A percentile compares a stretch with the other conserved stretches of the same genome.
Evolutionary conservation across 2,329 filamentous ascomycete genomes (phyloP).

Genomic region (Leptoxyphium fumago): DNA sequence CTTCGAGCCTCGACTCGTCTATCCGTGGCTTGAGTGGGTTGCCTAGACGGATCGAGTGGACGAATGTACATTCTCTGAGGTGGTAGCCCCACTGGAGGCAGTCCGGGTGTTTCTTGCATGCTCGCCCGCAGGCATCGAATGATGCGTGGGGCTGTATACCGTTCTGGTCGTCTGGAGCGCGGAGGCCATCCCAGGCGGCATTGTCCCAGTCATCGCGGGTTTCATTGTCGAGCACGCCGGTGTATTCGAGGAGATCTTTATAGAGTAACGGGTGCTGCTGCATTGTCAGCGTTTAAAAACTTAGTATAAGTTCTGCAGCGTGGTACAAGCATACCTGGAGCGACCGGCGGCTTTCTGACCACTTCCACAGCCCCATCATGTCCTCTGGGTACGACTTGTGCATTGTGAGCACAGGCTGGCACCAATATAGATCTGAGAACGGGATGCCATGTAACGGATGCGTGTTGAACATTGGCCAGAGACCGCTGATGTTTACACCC

Average conservation of each 20-base stretch:
- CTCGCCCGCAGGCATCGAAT: slow-evolving; percentile 24
- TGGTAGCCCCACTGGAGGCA: slow-evolving; percentile 25
- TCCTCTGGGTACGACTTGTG: slow-evolving; percentile 34
- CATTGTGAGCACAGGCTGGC: slow-evolving; percentile 35
- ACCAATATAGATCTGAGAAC: slow-evolving; percentile 34
- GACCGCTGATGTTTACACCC: slow-evolving; percentile 29
- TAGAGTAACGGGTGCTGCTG: slow-evolving; percentile 10
- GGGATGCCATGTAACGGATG: slow-evolving; percentile 37
- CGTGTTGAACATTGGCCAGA: slow-evolving; percentile 35
- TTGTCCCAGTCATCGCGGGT: slow-evolving; percentile 22
- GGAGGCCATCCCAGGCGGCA: slow-evolving; percentile 19
- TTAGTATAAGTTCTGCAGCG: too few relatives aligned
- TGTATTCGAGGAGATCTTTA: slow-evolving; percentile 20
- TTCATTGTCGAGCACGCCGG: slow-evolving; percentile 10
- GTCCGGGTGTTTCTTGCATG: slow-evolving; percentile 26
- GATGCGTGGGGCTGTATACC: slow-evolving; percentile 17
- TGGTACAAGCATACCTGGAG: not conserved
- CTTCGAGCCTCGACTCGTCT: slow-evolving; percentile 15
- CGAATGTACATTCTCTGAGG: slow-evolving; percentile 6
- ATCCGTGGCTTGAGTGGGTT: slow-evolving; percentile 19
- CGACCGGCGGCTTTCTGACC: slow-evolving; percentile 25
- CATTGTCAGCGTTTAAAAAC: too few relatives aligned
- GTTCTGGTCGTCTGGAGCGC: slow-evolving; percentile 13
- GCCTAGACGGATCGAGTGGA: slow-evolving; percentile 24
- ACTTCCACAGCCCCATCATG: slow-evolving; percentile 36